Conservation (phyloP, 2,329 filamentous ascomycete genomes). For the Microascus cirrosus region DNA sequence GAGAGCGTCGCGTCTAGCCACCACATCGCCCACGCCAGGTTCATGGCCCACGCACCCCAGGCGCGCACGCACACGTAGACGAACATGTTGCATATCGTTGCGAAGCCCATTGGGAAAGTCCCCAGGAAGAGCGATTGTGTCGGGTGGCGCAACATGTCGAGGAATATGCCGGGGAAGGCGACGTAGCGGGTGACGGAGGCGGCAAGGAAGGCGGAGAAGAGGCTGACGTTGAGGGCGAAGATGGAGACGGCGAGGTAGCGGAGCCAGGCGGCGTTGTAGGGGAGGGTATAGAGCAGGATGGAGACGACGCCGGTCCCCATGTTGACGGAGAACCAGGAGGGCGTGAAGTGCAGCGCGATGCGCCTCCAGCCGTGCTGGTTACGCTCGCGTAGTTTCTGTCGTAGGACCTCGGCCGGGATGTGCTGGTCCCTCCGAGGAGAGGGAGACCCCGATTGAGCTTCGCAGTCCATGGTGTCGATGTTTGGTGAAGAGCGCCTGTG, state of each 20-base stretch:
- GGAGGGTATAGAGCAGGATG: slow-evolving; percentile 49
- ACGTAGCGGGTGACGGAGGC: slow-evolving; percentile 50
- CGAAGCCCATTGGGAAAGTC: slow-evolving; percentile 57
- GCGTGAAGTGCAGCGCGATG: too few species aligned
- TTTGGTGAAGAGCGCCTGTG: too few species aligned
- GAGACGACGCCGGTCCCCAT: slow-evolving; percentile 62
- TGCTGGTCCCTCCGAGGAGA: too few species aligned
- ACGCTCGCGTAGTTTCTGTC: too few species aligned
- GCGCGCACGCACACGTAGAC: slow-evolving; percentile 43
- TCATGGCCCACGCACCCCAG: slow-evolving; percentile 49
- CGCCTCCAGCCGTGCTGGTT: too few species aligned
- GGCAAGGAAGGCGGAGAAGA: slow-evolving; percentile 43
- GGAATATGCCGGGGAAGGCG: slow-evolving; percentile 56
- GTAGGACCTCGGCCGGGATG: too few species aligned
- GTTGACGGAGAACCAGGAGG: slow-evolving; percentile 42
- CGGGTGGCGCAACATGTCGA: slow-evolving; percentile 54
- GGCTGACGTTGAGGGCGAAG: slow-evolving; percentile 45
- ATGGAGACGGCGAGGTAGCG: slow-evolving; percentile 48
- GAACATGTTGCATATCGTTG: slow-evolving; percentile 57
- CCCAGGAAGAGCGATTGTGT: slow-evolving; percentile 58
- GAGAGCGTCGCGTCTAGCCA: slow-evolving; percentile 44
- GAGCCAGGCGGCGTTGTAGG: slow-evolving; percentile 47
- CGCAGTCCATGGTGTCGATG: too few species aligned
- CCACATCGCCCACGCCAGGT: slow-evolving; percentile 46
- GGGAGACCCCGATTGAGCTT: too few species aligned